Evolutionary conservation across 2,329 filamentous ascomycete genomes (phyloP), one percentile per base, ranked within the genome.

Genomic region (Rugonectria rugulosa): DNA sequence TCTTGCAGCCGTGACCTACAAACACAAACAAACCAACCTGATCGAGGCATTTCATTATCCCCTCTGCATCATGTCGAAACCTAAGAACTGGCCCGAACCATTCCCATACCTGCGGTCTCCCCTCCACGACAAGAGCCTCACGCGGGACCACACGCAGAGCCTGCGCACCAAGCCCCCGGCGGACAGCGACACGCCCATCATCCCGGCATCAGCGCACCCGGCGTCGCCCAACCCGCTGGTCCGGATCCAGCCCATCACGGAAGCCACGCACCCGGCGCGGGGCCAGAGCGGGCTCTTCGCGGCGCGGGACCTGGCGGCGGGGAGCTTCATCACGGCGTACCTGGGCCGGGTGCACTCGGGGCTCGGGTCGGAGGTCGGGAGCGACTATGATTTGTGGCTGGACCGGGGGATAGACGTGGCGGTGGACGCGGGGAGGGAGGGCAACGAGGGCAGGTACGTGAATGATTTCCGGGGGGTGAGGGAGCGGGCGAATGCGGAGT

Each of bases 401-500:
- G 84, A 86, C 70, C 75, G 79, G 17, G 84, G 81, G 17, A 76
- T 72, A 0, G 81, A 79, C 14, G 73, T 87, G 1, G 85, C 85
- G 3, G 81, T 89, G 4, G 87, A 89, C 64, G 87, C 86, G 4
- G 79, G 76, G 14, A 68, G 67, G 31, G 72, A 72, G 48, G 86
- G 86, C 10, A 89, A 88, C 64, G 87, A 89, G 73, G 86, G 82
- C 2, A 75, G 87, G 9, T 89, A 87, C 62, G 79, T 88, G 40
- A 89, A 89, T 66, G 87, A 89, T 70, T 89, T 85, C 63, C 77
- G 87, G 6, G 85, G 86, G 4, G 77, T 88, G 2, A 73, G 74
- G 11, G 75, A 72, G 43, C 71, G 78, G 54, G 75, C 83, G 1
- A 86, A 86, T 57, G 82, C 83, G 6, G 84, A 86, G 73, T 88